Base-by-base conservation (phyloP, 345 rosid genomes). In the Linum lewisii region DNA sequence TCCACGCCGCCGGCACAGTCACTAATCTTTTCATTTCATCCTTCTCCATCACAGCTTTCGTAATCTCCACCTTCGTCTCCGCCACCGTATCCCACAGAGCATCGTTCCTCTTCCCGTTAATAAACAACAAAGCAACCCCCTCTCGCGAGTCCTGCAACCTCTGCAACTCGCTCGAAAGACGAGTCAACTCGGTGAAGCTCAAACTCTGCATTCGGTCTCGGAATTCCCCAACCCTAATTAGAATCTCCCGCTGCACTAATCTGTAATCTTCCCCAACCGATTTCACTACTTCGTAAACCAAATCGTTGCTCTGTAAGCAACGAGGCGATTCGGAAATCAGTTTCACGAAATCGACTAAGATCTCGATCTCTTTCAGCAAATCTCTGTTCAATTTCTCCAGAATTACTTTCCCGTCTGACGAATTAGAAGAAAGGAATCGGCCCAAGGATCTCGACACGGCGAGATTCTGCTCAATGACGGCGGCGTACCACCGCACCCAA, bases 401-500 rank as follows among this genome's bases (percentile, higher is more conserved):
- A 42, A 70, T 54, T 62, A 64, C 69, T 52, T 68, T 58, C 0
- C 20, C 18, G 25, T 59, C 50, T 29, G 45, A 29, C 1, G 62
- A 52, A 11, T 60, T 11, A 49, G 75, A 68, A 57, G 25, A 23
- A 4, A 79, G 58, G n/a, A 60, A 50, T 55, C 72, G 65, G 14
- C 80, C 84, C 24, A 80, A 26, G 58, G 71, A 44, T 63, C 80
- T 72, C n/a, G 82, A 73, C 19, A 72, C 76, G 37, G 24, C 69
- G 45, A 85, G 36, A 59, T 63, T 79, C 10, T 70, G 73, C 69
- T 80, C 84, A 64, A 85, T 19, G 21, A 65, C 66, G n/a, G 62
- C 68, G 0, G 91, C 81, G 63, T 82, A 78, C 85, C 91, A 85
- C 59, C 82, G 73, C 24, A 75, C 84, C 91, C 87, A 85, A 0